These are phyloP conservation scores for Hymenoscyphus scutula DNA, from an alignment of 2,329 filamentous ascomycete genomes.

Conservation along the genomic window DNA sequence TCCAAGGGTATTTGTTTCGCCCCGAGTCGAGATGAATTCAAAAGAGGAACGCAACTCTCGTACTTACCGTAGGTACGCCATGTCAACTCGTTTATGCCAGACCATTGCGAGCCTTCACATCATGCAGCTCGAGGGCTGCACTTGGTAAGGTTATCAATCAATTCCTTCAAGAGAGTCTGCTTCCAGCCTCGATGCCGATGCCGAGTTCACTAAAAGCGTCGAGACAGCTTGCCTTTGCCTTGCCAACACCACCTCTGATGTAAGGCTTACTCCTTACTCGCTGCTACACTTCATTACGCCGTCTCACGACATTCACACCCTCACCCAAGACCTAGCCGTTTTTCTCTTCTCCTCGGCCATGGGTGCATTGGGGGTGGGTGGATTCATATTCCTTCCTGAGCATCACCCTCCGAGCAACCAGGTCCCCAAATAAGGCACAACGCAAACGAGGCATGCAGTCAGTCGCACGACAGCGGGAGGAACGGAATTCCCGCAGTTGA, in stretches of 20 bases:
- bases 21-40: neutral
- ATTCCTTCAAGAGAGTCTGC: neutral
- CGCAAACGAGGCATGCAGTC: constrained; percentile 13
- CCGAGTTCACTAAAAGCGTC: neutral
- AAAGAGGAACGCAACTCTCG: neutral
- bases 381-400: neutral
- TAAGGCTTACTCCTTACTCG: constrained; percentile 3
- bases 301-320: neutral
- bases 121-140: neutral
- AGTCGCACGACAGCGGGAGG: constrained; percentile 20
- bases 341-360: neutral
- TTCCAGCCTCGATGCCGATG: neutral
- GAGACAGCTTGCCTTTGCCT: neutral
- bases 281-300: neutral
- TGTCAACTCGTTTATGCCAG: too few relatives aligned
- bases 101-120: neutral
- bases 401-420: constrained; percentile 7
- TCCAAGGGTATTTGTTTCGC: neutral
- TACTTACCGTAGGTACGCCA: too few relatives aligned
- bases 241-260: neutral
- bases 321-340: neutral
- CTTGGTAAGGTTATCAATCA: neutral
- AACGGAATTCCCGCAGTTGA: constrained; percentile 24
- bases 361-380: too few relatives aligned
- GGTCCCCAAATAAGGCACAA: constrained; percentile 10